Evolutionary conservation across 2,329 filamentous ascomycete genomes (phyloP).

Genomic region (Fusarium odoratissimum): DNA sequence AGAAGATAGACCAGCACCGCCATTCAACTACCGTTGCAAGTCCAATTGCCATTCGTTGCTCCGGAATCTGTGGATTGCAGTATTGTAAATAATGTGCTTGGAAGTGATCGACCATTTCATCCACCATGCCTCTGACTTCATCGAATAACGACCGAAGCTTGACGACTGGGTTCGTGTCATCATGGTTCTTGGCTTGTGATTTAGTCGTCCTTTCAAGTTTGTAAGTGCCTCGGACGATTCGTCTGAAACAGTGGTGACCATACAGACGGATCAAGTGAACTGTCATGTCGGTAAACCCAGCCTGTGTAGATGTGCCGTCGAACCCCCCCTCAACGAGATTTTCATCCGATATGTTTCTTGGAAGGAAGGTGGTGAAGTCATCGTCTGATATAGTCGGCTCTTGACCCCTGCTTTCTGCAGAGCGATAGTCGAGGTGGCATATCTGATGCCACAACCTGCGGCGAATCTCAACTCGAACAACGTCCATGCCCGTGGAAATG

Average conservation of each 20-base stretch:
- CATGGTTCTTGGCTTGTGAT: not conserved
- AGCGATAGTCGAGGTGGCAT: constrained; percentile 2
- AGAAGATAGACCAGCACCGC: constrained; percentile 5
- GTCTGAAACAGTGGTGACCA: not conserved
- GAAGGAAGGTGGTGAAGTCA: not conserved
- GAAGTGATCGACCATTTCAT: not conserved
- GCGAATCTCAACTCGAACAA: not conserved
- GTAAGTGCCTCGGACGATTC: not conserved
- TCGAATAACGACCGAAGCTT: not conserved
- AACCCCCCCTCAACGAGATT: not conserved
- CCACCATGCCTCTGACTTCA: not conserved
- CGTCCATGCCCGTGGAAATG: not conserved
- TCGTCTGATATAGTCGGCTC: constrained; percentile 4
- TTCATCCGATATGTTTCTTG: not conserved
- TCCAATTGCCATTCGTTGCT: not conserved
- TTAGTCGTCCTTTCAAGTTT: not conserved
- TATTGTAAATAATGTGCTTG: not conserved
- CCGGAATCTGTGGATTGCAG: not conserved
- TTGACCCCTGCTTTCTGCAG: not conserved
- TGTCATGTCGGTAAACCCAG: not conserved
- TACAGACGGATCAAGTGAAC: not conserved
- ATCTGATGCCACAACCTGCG: constrained; percentile 4
- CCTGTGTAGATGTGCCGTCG: not conserved
- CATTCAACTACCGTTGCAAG: not conserved
- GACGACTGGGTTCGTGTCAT: not conserved